Conservation (phyloP, 495 filamentous ascomycete species). For the Terfezia claveryi region DNA sequence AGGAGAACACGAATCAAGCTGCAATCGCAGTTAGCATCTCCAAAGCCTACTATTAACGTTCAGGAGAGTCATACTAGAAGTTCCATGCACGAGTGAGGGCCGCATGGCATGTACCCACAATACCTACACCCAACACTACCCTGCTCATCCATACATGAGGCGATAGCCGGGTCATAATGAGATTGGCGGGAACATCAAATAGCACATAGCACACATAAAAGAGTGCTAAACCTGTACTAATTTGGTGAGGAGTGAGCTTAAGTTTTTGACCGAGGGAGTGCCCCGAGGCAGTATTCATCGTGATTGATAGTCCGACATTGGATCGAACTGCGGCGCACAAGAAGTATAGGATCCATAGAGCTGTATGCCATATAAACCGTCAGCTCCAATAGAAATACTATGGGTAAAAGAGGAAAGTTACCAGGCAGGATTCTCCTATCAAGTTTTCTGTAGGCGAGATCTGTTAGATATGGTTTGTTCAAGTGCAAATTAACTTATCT, state of each 20-base stretch:
- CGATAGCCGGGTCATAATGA: conserved; percentile 66
- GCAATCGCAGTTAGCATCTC: not conserved
- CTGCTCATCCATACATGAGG: conserved; percentile 84
- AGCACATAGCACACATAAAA: conserved; percentile 84
- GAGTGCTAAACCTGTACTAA: conserved; percentile 61
- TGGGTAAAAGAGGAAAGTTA: conserved; percentile 10
- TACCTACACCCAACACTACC: conserved; percentile 68
- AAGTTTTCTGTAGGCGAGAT: conserved; percentile 33
- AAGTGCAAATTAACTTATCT: not conserved
- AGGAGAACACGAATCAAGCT: conserved; percentile 66
- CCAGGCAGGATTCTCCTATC: conserved; percentile 65
- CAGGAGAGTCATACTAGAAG: conserved; percentile 39
- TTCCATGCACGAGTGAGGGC: conserved; percentile 66
- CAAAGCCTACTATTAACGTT: not conserved
- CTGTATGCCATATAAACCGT: conserved; percentile 20
- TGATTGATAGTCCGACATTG: conserved; percentile 76
- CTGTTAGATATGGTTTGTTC: not conserved
- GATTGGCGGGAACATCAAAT: conserved; percentile 73
- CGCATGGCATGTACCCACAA: conserved; percentile 63
- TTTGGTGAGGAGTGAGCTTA: conserved; percentile 43
- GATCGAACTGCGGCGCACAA: conserved; percentile 76
- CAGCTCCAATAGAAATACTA: not conserved
- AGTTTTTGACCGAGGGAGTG: conserved; percentile 51
- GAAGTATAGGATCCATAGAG: conserved; percentile 88
- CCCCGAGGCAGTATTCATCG: conserved; percentile 48